These are phyloP conservation scores for Fomitiporia mediterranea DNA, from an alignment of 1,284 basidiomycete species.

Conservation along the genomic window DNA sequence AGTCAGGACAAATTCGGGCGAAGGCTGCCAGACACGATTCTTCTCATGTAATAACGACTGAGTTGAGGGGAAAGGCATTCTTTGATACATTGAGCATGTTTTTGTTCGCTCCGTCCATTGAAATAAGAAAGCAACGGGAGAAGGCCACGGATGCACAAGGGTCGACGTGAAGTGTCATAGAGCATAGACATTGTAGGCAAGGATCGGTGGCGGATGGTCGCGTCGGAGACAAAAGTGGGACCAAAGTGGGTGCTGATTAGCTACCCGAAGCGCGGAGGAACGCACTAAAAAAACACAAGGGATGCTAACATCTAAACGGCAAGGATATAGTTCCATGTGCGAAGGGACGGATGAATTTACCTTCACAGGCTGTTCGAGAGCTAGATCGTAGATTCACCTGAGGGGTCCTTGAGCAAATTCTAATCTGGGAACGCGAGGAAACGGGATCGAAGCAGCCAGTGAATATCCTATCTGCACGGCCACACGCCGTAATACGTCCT, in stretches of 20 bases:
- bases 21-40: neutral
- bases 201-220: neutral
- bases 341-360: constrained; percentile 1
- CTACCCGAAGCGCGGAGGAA: constrained; percentile 1
- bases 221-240: constrained; percentile 3
- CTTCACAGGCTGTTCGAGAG: neutral
- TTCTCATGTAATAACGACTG: neutral
- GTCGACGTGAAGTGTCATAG: neutral
- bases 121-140: neutral
- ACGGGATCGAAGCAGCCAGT: neutral
- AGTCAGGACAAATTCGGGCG: neutral
- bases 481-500: neutral
- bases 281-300: neutral
- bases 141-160: neutral
- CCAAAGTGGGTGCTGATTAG: neutral
- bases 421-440: neutral
- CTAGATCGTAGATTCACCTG: neutral
- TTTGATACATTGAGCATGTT: neutral
- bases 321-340: neutral
- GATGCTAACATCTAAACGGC: neutral
- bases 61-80: neutral
- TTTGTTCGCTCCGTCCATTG: no score
- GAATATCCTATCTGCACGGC: neutral
- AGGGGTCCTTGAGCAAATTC: neutral
- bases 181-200: neutral